Conservation (phyloP, 176 grass and related monocot species). For the Paspalum vaginatum region DNA sequence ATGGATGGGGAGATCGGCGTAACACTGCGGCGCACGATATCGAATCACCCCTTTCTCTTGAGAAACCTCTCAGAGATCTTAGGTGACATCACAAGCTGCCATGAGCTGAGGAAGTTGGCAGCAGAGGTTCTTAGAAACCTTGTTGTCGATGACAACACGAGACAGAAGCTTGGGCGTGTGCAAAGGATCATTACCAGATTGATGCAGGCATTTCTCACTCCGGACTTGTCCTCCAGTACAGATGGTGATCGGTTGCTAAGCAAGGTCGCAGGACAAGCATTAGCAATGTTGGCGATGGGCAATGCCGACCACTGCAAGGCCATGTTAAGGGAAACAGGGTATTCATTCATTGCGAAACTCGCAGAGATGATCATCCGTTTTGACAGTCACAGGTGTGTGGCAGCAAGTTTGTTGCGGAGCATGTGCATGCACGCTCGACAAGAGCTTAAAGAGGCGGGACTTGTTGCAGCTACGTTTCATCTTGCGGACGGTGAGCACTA, state of each 20-base stretch:
- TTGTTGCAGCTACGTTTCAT: slow-evolving; percentile 10
- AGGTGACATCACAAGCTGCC: not conserved
- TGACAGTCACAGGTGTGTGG: not conserved
- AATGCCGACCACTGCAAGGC: not conserved
- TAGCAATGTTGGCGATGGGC: slow-evolving; percentile 15
- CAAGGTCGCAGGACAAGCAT: slow-evolving; percentile 3
- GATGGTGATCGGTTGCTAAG: not conserved
- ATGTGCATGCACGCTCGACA: slow-evolving; percentile 1
- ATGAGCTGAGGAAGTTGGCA: not conserved
- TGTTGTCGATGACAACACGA: not conserved
- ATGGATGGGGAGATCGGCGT: not conserved
- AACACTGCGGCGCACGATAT: not conserved
- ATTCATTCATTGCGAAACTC: slow-evolving; percentile 9
- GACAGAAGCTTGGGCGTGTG: not conserved
- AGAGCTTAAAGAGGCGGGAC: not conserved
- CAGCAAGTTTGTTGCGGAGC: slow-evolving; percentile 30
- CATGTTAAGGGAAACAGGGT: slow-evolving; percentile 28
- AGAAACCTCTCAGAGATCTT: slow-evolving; percentile 27
- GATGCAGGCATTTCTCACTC: slow-evolving; percentile 26
- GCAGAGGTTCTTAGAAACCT: slow-evolving; percentile 27
- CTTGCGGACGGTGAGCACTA: not conserved
- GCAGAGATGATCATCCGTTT: not conserved
- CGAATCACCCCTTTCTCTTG: slow-evolving; percentile 27
- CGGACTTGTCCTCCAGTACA: not conserved
- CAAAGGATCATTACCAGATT: not conserved